Percentiles rank a stretch among this genome's conserved stretches.
Evolutionary conservation across 805 yeast genomes (phyloP).

Genomic region (Zygotorulaspora sp.): DNA sequence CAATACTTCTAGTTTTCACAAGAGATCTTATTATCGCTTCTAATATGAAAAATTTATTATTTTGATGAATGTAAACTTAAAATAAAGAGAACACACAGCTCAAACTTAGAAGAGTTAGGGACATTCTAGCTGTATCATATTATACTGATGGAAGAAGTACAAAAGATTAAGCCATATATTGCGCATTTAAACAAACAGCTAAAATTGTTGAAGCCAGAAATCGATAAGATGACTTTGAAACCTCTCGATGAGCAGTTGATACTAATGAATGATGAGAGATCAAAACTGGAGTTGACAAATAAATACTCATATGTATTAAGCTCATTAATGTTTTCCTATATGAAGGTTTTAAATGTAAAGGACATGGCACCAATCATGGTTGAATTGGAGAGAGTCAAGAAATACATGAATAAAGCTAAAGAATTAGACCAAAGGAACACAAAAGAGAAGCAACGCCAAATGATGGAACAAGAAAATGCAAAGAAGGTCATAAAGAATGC

Average conservation of each 20-base stretch:
- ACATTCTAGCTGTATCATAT: not conserved
- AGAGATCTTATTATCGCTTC: not conserved
- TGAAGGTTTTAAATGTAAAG: conserved; percentile 26
- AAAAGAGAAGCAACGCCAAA: conserved; percentile 29
- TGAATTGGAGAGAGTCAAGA: conserved; percentile 61
- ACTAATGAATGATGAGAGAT: conserved; percentile 19
- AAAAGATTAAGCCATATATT: conserved; percentile 29
- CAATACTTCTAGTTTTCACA: not conserved
- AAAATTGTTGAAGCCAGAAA: conserved; percentile 16
- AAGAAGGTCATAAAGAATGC: conserved; percentile 45
- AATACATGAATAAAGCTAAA: conserved; percentile 57
- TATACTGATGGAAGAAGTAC: conserved; percentile 23
- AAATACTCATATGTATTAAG: conserved; percentile 29
- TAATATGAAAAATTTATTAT: not conserved
- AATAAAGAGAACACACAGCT: not conserved
- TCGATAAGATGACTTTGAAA: conserved; percentile 21
- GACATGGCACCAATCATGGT: conserved; percentile 49
- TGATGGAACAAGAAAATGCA: conserved; percentile 38
- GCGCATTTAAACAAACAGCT: conserved; percentile 25
- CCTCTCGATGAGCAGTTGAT: conserved; percentile 31
- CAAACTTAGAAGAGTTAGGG: too few species aligned
- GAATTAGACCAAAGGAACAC: conserved; percentile 22
- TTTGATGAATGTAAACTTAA: not conserved
- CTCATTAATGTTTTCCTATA: conserved; percentile 29
- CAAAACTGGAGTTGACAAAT: conserved; percentile 26